Percentiles rank a stretch among this genome's conserved stretches.
These are phyloP conservation scores for Nannochloris sp. DNA, from an alignment of 139 green algal species.

Conservation along the genomic window DNA sequence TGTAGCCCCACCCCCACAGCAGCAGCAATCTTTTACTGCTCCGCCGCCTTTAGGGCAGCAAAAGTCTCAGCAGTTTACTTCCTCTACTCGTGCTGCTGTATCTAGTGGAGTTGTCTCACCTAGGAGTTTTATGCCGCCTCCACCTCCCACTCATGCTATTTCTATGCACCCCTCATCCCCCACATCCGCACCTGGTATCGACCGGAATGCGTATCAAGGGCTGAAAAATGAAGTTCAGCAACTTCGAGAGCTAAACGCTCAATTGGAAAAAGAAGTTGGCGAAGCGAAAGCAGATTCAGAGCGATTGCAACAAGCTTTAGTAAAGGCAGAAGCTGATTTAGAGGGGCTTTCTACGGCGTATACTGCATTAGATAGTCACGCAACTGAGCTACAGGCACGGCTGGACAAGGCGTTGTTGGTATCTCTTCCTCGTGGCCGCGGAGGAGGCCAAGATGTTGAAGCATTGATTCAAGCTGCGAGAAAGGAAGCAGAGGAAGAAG, in stretches of 20 bases:
- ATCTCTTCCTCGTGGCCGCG: slow-evolving; percentile 3
- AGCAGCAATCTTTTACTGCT: too few relatives aligned
- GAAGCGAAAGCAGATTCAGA: slow-evolving; percentile 17
- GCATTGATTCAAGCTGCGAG: slow-evolving; percentile 3
- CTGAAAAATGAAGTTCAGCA: slow-evolving; percentile 15
- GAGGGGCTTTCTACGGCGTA: slow-evolving; percentile 60
- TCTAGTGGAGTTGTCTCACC: too few relatives aligned
- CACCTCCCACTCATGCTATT: too few relatives aligned
- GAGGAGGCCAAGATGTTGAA: background rate
- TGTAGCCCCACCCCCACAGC: too few relatives aligned
- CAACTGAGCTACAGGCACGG: slow-evolving; percentile 44
- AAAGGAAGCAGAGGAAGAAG: slow-evolving; percentile 36
- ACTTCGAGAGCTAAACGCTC: slow-evolving; percentile 2
- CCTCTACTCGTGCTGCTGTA: too few relatives aligned
- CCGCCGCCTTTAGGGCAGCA: too few relatives aligned
- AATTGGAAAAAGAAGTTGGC: background rate
- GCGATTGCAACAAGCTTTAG: slow-evolving; percentile 11
- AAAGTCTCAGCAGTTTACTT: too few relatives aligned
- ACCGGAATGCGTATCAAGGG: too few relatives aligned
- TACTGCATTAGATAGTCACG: slow-evolving; percentile 63
- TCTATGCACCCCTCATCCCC: too few relatives aligned
- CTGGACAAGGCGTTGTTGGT: slow-evolving; percentile 18
- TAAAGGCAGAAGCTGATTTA: slow-evolving; percentile 50
- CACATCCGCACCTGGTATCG: too few relatives aligned
- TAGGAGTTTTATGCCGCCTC: too few relatives aligned